Base-by-base conservation (phyloP, 2,329 filamentous ascomycete species). In the Pyrenochaeta sp. region DNA sequence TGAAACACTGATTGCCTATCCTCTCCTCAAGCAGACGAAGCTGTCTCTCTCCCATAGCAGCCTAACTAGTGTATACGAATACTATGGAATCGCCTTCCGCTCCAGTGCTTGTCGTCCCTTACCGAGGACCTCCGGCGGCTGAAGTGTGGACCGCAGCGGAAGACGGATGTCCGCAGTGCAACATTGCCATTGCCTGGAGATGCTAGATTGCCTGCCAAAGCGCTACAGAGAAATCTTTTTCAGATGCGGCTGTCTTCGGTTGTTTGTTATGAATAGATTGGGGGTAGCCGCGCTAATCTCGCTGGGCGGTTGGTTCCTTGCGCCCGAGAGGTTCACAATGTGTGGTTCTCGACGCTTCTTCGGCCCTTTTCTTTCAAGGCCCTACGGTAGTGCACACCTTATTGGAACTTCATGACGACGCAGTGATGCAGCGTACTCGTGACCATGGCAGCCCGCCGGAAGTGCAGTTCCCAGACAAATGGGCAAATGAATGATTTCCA, bases 151-250 rank as follows among this genome's bases (percentile, higher is more conserved):
- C 54, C 47, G 42, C 51, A 56, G 39, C 59, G 60, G 66, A 63
- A 65, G 64, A 67, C 67, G 46, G 60, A 41, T 61, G 32, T 29
- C 42, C 18, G 51, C 45, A 31, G 53, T 56, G 44, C 43, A 32
- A 54, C 49, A 53, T 47, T 59, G 49, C 17, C 31, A 17, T 21
- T 37, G 39, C 35, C 23, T 29, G 20, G 33, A 17, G 15, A 14
- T 7, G 23, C 23, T 27, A 9, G 23, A 27, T 27, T 27, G 23
- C 23, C 23, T 27, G 4, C 23, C 23, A 9, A 27, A 27, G 23
- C 23, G 23, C 23, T 27, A 9, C 23, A 27, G 4, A 27, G 4
- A 9, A 27, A 27, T 5, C 23, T 27, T 27, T 32, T 14, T 35
- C 15, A 35, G 32, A 17, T 17, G 32, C 32, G 32, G 12, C 15